A percentile compares a stretch with the other conserved stretches of the same genome.
Evolutionary conservation across 2,329 filamentous ascomycete genomes (phyloP).

Genomic region (Colletotrichum agaves): DNA sequence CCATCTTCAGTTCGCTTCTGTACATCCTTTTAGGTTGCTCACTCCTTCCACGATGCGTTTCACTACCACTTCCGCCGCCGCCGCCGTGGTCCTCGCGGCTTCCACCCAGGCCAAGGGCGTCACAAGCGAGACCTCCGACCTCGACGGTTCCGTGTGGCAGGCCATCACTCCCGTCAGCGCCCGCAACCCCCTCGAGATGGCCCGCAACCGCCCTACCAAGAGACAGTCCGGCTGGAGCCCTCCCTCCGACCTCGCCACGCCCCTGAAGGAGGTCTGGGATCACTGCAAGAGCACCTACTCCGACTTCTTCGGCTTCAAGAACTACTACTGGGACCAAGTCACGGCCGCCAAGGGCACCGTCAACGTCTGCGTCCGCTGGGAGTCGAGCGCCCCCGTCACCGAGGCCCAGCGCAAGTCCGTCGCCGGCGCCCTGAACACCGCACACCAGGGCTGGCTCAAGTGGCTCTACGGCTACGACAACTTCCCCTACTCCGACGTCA

Average conservation of each 20-base stretch:
- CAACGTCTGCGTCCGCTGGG: conserved; percentile 58
- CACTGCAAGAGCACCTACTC: conserved; percentile 44
- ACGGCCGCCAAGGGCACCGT: conserved; percentile 44
- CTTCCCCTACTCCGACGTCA: conserved; percentile 54
- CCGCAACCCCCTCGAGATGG: conserved; percentile 18
- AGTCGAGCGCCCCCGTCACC: conserved; percentile 49
- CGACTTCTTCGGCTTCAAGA: conserved; percentile 43
- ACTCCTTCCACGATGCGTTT: conserved; percentile 42
- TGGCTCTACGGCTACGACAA: conserved; percentile 55
- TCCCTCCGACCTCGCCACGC: conserved; percentile 40
- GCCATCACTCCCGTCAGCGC: conserved; percentile 34
- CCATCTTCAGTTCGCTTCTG: conserved; percentile 19
- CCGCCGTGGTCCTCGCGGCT: conserved; percentile 40
- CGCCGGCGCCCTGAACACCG: conserved; percentile 47
- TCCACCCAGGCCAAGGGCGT: conserved; percentile 40
- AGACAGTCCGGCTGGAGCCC: conserved; percentile 45
- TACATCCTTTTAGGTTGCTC: neutral
- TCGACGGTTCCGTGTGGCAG: conserved; percentile 46
- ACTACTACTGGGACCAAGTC: conserved; percentile 49
- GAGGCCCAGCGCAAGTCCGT: conserved; percentile 52
- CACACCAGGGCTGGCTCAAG: conserved; percentile 54
- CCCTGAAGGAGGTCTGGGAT: conserved; percentile 47
- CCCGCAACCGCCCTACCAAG: conserved; percentile 43
- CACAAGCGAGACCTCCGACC: conserved; percentile 40
- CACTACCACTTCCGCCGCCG: conserved; percentile 35